Evolutionary conservation across 108 stramenopile species (phyloP).

Genomic region (Pseudonitzschia pungens): DNA sequence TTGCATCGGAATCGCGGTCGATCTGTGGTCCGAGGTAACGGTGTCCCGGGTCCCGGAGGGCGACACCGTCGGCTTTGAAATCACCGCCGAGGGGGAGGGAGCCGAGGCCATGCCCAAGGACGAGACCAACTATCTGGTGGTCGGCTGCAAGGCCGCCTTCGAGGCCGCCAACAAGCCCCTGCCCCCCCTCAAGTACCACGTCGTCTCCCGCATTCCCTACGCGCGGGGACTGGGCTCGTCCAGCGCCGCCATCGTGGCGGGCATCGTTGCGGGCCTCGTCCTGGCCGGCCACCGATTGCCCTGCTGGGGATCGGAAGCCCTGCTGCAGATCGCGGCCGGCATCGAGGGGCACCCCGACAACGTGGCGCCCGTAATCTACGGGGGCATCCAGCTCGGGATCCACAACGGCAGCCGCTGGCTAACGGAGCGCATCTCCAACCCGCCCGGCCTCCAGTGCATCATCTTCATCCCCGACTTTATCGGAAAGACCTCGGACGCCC

Average conservation of each 20-base stretch:
- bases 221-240: constrained; percentile 95
- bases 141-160: constrained; percentile 94
- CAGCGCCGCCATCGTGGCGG: constrained; percentile 97
- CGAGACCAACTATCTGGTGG: constrained; percentile 85
- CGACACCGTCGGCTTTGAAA: constrained; percentile 82
- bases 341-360: constrained; percentile 99
- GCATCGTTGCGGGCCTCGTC: constrained; percentile 96
- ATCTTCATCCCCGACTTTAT: constrained; percentile 97
- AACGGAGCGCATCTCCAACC: constrained; percentile 91
- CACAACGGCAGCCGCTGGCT: constrained; percentile 94
- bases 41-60: constrained; percentile 60
- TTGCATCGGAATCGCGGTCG: constrained; percentile 96
- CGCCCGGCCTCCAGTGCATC: constrained; percentile 90
- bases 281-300: constrained; percentile 95
- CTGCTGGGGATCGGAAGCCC: constrained; percentile 93
- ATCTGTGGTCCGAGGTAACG: constrained; percentile 97
- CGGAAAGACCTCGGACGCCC: constrained; percentile 94
- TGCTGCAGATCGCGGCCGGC: constrained; percentile 95
- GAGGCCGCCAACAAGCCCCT: constrained; percentile 91
- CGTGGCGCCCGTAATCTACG: constrained; percentile 98
- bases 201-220: constrained; percentile 93
- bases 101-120: constrained; percentile 88
- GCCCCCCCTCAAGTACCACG: constrained; percentile 89
- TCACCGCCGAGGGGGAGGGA: constrained; percentile 87
- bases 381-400: constrained; percentile 98